A percentile compares a stretch with the other conserved stretches of the same genome.
These are phyloP conservation scores for Colletotrichum tropicale DNA, from an alignment of 2,329 filamentous ascomycete genomes.

Conservation along the genomic window DNA sequence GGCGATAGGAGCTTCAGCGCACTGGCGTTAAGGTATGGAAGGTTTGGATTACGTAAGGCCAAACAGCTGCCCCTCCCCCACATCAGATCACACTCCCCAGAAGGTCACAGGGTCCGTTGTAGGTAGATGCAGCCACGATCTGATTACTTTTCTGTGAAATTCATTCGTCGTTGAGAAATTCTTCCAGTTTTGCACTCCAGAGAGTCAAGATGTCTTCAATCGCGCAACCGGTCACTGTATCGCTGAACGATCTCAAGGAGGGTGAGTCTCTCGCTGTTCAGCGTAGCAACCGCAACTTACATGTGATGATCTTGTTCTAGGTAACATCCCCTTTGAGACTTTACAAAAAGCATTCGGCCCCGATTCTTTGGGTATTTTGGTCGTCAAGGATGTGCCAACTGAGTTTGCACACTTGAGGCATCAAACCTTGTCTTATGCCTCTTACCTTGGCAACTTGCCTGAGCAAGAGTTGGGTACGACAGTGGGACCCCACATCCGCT, in stretches of 20 bases:
- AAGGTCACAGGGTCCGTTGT: neutral
- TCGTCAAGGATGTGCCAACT: constrained; percentile 84
- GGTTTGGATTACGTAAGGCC: constrained; percentile 7
- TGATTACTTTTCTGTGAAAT: neutral
- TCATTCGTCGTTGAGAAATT: neutral
- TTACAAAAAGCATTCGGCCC: constrained; percentile 87
- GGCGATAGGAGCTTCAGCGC: neutral
- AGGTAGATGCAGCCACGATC: neutral
- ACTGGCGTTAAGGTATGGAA: neutral
- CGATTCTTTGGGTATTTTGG: constrained; percentile 86
- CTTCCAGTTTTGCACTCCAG: neutral
- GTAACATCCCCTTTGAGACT: constrained; percentile 69
- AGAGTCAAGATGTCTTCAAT: constrained; percentile 44
- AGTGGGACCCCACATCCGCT: neutral
- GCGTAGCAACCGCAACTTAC: constrained; percentile 1
- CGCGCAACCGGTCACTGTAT: constrained; percentile 64
- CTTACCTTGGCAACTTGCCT: constrained; percentile 84
- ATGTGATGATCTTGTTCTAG: constrained; percentile 40
- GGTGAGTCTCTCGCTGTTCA: constrained; percentile 43
- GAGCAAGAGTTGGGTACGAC: constrained; percentile 70
- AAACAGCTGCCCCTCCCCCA: constrained; percentile 1
- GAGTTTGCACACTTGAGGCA: constrained; percentile 75
- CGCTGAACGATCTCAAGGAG: constrained; percentile 62
- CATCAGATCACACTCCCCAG: neutral
- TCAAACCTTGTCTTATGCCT: constrained; percentile 82